A percentile compares a stretch with the other conserved stretches of the same genome.
Conservation (phyloP, 1,284 basidiomycete species). For the Flammula alnicola region DNA sequence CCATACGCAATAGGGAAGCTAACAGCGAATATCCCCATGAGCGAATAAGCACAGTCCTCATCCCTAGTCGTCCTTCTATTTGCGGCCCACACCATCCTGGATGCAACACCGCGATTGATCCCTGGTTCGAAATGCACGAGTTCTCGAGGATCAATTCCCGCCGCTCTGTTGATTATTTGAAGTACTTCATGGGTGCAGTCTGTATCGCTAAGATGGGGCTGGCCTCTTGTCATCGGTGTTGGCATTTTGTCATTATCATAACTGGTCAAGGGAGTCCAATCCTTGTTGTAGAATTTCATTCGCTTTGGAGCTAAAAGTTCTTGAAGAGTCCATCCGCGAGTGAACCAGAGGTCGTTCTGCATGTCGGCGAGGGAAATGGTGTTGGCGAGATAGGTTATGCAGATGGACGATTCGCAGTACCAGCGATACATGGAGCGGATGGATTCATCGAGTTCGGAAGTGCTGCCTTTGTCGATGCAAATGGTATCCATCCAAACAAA, state of each 20-base stretch:
- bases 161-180: not conserved
- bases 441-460: conserved; percentile 9
- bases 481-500: conserved; percentile 9
- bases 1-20: no score
- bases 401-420: conserved; percentile 4
- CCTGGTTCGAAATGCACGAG: conserved; percentile 3
- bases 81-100: conserved; percentile 7
- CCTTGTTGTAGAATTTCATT: conserved; percentile 3
- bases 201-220: not conserved
- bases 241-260: not conserved
- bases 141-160: not conserved
- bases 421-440: conserved; percentile 11
- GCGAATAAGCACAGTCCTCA: no score
- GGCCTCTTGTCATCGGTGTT: not conserved
- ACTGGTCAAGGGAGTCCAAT: no score
- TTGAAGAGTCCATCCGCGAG: conserved; percentile 9
- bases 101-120: not conserved
- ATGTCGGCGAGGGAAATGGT: conserved; percentile 2
- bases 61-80: no score
- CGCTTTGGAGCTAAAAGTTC: conserved; percentile 4
- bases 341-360: conserved; percentile 4
- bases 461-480: conserved; percentile 12
- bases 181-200: not conserved
- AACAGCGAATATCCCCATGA: no score
- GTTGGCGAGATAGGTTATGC: conserved; percentile 1